phyloP scores from a whole-genome alignment of 805 yeast genomes.

The Candida corydali region DNA sequence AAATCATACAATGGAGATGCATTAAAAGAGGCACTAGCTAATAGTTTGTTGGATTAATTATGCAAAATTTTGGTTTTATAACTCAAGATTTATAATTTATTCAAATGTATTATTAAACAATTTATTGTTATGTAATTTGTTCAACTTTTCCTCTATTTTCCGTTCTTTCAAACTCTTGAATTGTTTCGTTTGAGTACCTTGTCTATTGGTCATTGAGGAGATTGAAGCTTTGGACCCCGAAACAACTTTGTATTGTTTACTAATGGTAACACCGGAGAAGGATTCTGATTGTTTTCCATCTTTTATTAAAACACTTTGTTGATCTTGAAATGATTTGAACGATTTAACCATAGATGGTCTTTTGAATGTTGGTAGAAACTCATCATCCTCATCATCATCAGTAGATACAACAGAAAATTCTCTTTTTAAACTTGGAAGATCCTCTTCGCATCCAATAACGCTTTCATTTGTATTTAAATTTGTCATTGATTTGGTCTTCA shows the following conservation, averaged over 20 bases:
- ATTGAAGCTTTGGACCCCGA: conserved; percentile 57
- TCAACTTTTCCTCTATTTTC: conserved; percentile 22
- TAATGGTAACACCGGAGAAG: conserved; percentile 47
- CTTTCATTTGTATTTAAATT: conserved; percentile 22
- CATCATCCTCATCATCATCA: conserved; percentile 29
- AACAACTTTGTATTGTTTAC: conserved; percentile 51
- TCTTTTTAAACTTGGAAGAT: conserved; percentile 10
- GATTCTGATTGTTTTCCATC: conserved; percentile 23
- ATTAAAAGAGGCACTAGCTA: conserved; percentile 41
- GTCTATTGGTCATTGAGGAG: conserved; percentile 43
- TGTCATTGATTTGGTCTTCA: conserved; percentile 41
- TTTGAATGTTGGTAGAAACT: conserved; percentile 36
- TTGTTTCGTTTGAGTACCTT: conserved; percentile 15
- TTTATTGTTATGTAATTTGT: conserved; percentile 14
- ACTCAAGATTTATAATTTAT: conserved; percentile 5
- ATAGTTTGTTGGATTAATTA: conserved; percentile 11
- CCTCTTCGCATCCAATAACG: conserved; percentile 21
- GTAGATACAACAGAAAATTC: conserved; percentile 11
- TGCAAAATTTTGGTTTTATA: neutral
- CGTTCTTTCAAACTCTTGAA: conserved; percentile 24
- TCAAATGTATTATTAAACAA: conserved; percentile 21
- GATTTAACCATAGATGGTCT: conserved; percentile 46
- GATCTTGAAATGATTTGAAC: conserved; percentile 36
- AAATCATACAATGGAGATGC: conserved; percentile 46
- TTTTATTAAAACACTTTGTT: conserved; percentile 37